phyloP scores from a whole-genome alignment of 202 grass and related monocot species.

The Zoysia matrella region DNA sequence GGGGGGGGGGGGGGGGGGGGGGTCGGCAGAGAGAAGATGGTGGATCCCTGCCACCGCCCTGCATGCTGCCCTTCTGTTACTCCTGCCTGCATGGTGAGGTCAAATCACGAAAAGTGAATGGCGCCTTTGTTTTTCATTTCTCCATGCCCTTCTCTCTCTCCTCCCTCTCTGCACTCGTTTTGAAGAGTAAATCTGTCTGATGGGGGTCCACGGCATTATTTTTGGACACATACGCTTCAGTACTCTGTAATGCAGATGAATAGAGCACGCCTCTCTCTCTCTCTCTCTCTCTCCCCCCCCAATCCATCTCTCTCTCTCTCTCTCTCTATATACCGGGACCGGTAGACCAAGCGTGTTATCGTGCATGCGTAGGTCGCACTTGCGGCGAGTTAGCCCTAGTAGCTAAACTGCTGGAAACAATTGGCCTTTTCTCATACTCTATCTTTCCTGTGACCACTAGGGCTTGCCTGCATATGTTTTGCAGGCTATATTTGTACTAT shows the following conservation, averaged over 20 bases:
- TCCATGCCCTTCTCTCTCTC: constrained; percentile 46
- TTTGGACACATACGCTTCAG: constrained; percentile 56
- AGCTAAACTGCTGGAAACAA: not conserved
- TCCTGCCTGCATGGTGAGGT: constrained; percentile 68
- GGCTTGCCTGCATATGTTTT: constrained; percentile 11
- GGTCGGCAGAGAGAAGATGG: constrained; percentile 40
- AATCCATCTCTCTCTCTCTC: too few species aligned
- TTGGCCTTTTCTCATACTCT: not conserved
- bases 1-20: too few species aligned
- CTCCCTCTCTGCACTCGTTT: constrained; percentile 34
- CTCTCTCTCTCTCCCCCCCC: not conserved
- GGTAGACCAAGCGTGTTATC: constrained; percentile 29
- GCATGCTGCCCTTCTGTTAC: constrained; percentile 65
- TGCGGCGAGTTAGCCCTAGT: not conserved
- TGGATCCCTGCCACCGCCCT: constrained; percentile 40
- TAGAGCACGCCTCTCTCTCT: not conserved
- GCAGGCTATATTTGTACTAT: constrained; percentile 33
- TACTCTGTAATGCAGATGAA: constrained; percentile 34
- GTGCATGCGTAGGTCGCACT: constrained; percentile 10
- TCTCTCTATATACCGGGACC: not conserved
- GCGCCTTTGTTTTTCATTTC: constrained; percentile 56
- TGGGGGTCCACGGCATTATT: constrained; percentile 45
- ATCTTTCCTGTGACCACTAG: not conserved
- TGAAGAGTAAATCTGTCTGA: constrained; percentile 22
- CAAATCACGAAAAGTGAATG: constrained; percentile 78